These are phyloP conservation scores for Globisporangium acanthophoron DNA, from an alignment of 352 stramenopile species.

Conservation along the genomic window DNA sequence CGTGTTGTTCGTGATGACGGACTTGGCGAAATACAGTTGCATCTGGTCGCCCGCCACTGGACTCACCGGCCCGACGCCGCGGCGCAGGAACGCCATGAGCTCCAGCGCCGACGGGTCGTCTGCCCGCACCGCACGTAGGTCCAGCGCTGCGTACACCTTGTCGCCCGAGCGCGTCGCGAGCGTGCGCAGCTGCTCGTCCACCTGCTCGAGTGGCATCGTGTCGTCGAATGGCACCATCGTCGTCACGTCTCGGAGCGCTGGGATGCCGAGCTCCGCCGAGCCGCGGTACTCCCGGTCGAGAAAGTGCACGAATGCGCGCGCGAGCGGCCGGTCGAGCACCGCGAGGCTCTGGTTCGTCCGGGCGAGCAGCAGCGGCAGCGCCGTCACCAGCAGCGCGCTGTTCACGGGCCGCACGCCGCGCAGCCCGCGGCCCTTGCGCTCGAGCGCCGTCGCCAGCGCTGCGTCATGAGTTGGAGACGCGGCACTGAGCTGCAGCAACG, in stretches of 20 bases:
- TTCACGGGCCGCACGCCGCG: not conserved
- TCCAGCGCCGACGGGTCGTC: constrained; percentile 16
- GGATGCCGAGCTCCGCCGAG: constrained; percentile 39
- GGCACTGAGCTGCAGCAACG: not conserved
- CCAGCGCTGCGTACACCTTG: constrained; percentile 42
- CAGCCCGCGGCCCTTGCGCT: not conserved
- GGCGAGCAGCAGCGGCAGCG: constrained; percentile 48
- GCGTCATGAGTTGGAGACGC: not conserved
- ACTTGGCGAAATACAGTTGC: constrained; percentile 27
- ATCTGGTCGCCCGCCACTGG: constrained; percentile 23
- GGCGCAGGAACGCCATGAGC: constrained; percentile 32
- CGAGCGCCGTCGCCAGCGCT: not conserved
- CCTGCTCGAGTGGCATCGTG: constrained; percentile 9
- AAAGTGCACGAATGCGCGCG: constrained; percentile 38
- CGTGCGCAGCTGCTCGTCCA: constrained; percentile 28
- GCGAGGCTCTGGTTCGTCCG: constrained; percentile 53
- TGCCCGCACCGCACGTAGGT: constrained; percentile 27
- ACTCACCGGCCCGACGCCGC: not conserved
- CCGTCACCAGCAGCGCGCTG: constrained; percentile 35
- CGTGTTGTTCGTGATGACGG: constrained; percentile 5
- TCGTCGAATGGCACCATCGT: constrained; percentile 45
- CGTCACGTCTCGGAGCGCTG: constrained; percentile 24
- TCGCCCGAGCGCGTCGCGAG: constrained; percentile 30
- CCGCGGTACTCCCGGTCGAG: constrained; percentile 44
- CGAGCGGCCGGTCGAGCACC: constrained; percentile 44